Evolutionary conservation across 1,284 basidiomycete species (phyloP).

Genomic region (Leccinum solheimii): DNA sequence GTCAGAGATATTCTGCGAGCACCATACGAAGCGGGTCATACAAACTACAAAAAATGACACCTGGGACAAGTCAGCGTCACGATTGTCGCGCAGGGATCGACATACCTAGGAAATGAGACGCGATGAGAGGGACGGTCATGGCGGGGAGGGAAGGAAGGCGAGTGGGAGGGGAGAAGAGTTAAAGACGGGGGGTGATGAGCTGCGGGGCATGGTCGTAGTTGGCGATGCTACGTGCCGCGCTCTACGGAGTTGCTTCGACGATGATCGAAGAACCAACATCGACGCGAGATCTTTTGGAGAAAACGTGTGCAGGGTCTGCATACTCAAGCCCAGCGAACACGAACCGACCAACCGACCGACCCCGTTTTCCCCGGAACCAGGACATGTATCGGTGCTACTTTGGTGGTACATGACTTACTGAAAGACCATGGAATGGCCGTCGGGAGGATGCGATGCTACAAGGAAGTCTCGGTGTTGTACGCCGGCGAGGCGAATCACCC

Average conservation of each 20-base stretch:
- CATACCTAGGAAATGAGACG: slow-evolving; percentile 34
- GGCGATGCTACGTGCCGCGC: slow-evolving; percentile 31
- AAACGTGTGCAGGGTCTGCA: not conserved
- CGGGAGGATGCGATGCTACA: slow-evolving; percentile 2
- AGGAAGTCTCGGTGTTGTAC: slow-evolving; percentile 1
- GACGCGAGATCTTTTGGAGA: slow-evolving; percentile 3
- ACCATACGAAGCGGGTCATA: slow-evolving; percentile 5
- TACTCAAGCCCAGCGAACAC: not conserved
- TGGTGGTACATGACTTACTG: not conserved
- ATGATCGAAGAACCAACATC: slow-evolving; percentile 30
- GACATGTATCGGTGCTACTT: not conserved
- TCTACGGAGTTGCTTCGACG: slow-evolving; percentile 35
- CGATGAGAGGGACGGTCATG: slow-evolving; percentile 26
- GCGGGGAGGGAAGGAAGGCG: not conserved
- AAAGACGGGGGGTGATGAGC: slow-evolving; percentile 6
- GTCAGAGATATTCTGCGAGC: slow-evolving; percentile 1
- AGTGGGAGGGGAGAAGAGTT: slow-evolving; percentile 1
- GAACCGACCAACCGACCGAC: not conserved
- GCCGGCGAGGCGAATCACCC: slow-evolving; percentile 9
- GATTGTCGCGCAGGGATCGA: not conserved
- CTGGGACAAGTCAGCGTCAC: slow-evolving; percentile 18
- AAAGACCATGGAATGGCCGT: not conserved
- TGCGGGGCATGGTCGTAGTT: slow-evolving; percentile 12
- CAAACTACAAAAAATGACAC: slow-evolving; percentile 34
- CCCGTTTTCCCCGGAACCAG: not conserved